Evolutionary conservation across 2,329 filamentous ascomycete genomes (phyloP), one percentile per base, ranked within the genome.

Genomic region (Cercospora sp.): DNA sequence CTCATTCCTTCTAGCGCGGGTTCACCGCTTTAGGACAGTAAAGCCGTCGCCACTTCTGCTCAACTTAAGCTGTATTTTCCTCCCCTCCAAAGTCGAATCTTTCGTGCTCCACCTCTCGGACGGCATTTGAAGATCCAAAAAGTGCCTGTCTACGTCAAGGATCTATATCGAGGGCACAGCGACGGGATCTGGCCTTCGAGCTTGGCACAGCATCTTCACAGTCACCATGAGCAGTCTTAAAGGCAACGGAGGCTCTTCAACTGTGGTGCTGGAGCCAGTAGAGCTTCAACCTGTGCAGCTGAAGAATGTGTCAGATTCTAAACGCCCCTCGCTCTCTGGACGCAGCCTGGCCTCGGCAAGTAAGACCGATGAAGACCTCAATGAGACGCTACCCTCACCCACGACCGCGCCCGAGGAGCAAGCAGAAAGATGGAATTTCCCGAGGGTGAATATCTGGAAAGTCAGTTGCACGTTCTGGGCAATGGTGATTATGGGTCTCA

Each of bases 401-500:
- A 82, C 80, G 0, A 83, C 80, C 0, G 79, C 80, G 0, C 73
- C 79, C 5, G 77, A 77, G 31, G 79, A 80, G 64, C 62, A 68
- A 9, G 73, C 81, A 16, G 85, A 90, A 73, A 80, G 77, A 77
- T 92, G 90, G 90, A 91, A 91, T 73, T 79, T 80, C n/a, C 85
- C 89, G 0, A 77, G 79, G 8, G 81, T 82, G 51, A 91, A 90
- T 75, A 79, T 86, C 4, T 88, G 81, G 72, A 85, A 89, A 45
- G 86, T 87, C 57, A 78, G 86, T 40, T 83, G 86, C 0, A 85
- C 87, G 3, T 87, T 89, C 73, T 87, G 86, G 78, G 84, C 85
- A 5, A 88, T 92, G 71, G 80, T 89, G 20, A 81, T 91, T 33
- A 86, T 90, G 82, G 90, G 90, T 6, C 85, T 89, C 80, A 90